Percentiles rank a stretch among this genome's conserved stretches.
phyloP scores from a whole-genome alignment of 306 rosid genomes.

The Morella rubra region DNA sequence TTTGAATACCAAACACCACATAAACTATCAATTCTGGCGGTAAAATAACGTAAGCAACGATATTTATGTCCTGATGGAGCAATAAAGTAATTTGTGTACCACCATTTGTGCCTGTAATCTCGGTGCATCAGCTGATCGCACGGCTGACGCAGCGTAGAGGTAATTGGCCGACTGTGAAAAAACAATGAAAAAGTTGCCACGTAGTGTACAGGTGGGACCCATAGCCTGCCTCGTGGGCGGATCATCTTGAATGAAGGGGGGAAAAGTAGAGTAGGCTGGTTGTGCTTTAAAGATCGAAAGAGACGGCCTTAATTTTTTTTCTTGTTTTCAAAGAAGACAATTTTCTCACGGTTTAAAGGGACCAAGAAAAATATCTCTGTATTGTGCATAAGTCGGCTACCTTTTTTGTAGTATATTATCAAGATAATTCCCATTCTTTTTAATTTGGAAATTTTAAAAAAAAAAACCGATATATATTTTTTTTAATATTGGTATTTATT shows the following conservation, averaged over 20 bases:
- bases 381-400: too few relatives aligned
- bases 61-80: neutral
- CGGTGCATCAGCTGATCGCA: constrained; percentile 14
- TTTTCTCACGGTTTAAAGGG: too few relatives aligned
- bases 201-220: constrained; percentile 22
- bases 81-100: neutral
- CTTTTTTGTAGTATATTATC: too few relatives aligned
- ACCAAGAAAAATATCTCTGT: too few relatives aligned
- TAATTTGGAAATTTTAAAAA: too few relatives aligned
- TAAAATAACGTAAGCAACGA: too few relatives aligned
- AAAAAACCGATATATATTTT: too few relatives aligned
- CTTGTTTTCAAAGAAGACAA: too few relatives aligned
- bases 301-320: constrained; percentile 10
- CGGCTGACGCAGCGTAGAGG: neutral
- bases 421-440: too few relatives aligned
- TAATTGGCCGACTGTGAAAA: neutral
- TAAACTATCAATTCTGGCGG: too few relatives aligned
- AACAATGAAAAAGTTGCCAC: constrained; percentile 13
- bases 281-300: constrained; percentile 24
- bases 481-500: too few relatives aligned
- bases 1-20: too few relatives aligned
- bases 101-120: constrained; percentile 7
- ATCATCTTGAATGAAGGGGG: neutral
- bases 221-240: constrained; percentile 26
- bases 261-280: neutral